Base-by-base conservation (phyloP, 768 basidiomycete species). In the Leccinum pellstonianum region DNA sequence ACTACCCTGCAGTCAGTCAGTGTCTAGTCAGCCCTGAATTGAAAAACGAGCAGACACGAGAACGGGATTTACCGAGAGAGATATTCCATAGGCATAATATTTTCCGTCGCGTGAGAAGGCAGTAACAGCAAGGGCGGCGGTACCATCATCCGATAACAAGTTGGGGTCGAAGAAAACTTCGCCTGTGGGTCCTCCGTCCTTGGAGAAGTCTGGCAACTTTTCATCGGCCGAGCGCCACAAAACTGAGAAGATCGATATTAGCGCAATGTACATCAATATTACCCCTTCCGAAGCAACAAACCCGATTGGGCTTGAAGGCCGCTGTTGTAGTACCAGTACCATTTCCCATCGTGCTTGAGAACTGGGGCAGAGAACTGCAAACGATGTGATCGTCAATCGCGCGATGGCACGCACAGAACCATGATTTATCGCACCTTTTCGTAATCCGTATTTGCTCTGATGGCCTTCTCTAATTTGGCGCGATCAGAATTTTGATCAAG, bases 151-250 rank as follows among this genome's bases (percentile, higher is more conserved):
- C 29, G 85, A 81, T 19, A 94, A 76, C 23, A 87, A 68, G 72
- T 93, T 94, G 8, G 88, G 82, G 71, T 94, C 89, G 66, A 93
- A 93, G 73, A 90, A 93, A 4, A 92, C 77, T 69, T 92, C 90
- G 29, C 84, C 84, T 14, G 77, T 81, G 17, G 74, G 68, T 29
- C 76, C 79, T 17, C 73, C 68, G 17, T 76, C 74, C 38, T 77
- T 67, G 46, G 79, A 78, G 67, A 83, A 80, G 62, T 82, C 80
- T 43, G 89, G 90, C 50, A 88, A 73, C 17, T 65, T 72, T 5
- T 72, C 73, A 60, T 81, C 79, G 64, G 75, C 81, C 29, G 86
- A 87, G 12, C 88, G 81, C 69, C 85, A 84, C 60, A 87, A 71
- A 29, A 87, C 88, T 88, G 59, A 5, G 41, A 50, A 38, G 43